Evolutionary conservation across 306 rosid species (phyloP), one percentile per base, ranked within the genome.

Genomic region (Nissolia schottii): DNA sequence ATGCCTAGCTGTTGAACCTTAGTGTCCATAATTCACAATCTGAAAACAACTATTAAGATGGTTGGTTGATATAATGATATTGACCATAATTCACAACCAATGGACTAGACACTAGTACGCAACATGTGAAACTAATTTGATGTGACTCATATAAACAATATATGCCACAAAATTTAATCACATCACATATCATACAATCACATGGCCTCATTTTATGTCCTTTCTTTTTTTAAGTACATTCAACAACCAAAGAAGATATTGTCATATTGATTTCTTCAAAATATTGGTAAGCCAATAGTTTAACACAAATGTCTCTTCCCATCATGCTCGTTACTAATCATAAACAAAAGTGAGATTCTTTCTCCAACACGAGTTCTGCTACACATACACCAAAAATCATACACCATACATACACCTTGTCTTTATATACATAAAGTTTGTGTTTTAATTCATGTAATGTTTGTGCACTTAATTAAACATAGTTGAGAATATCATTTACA

Each of bases 191-290:
- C 16, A 64, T 46, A 3, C 15, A 74, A 50, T 51, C 68, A 80
- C 72, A 80, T 66, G 51, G 31, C 66, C 35, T 58, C 70, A 66
- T 73, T 66, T 79, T 37, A 37, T 49, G 49, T 37, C 20, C 4
- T 48, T 56, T 35, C 8, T 16, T 16, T n/a, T 48, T 18, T 24
- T 63, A 23, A 78, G 14, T 6, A 40, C 6, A 69, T 11, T 35
- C 15, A 61, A 15, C 49, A 5, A n/a, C 4, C 78, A 63, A 37
- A 4, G 40, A 48, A 18, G 14, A n/a, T 41, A 51, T 43, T 22
- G 27, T 20, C 61, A 67, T 23, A 29, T 24, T 23, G 2, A 48
- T 49, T 34, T 77, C 27, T 68, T 28, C 6, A 57, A 40, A 71
- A 19, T n/a, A n/a, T 43, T 35, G 59, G 24, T 54, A 41, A 55